Conservation (phyloP, 768 basidiomycete species). For the Phlegmacium glaucopus region DNA sequence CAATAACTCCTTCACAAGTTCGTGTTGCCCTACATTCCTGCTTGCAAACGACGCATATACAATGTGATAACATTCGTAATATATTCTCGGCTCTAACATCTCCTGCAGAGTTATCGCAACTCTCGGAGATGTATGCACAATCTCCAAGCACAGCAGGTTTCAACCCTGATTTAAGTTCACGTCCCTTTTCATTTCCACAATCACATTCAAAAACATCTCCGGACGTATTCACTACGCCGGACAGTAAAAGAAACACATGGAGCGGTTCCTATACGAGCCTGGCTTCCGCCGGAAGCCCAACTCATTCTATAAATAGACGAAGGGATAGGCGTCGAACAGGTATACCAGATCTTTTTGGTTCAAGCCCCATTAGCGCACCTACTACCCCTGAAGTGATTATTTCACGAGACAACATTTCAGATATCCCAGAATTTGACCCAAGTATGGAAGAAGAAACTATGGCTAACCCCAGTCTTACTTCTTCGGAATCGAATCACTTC, state of each 20-base stretch:
- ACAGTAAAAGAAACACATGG: conserved; percentile 70
- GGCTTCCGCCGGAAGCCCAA: conserved; percentile 44
- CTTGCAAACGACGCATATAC: conserved; percentile 70
- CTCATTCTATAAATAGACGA: conserved; percentile 38
- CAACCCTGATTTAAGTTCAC: conserved; percentile 24
- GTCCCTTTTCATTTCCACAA: conserved; percentile 43
- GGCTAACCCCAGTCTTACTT: conserved; percentile 13
- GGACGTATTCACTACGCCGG: conserved; percentile 16
- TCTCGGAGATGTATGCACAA: conserved; percentile 87
- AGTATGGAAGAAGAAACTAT: conserved; percentile 19
- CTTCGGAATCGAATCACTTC: conserved; percentile 37
- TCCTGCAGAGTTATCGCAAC: conserved; percentile 67
- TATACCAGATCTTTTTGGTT: conserved; percentile 43
- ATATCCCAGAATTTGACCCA: conserved; percentile 16
- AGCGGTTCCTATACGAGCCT: conserved; percentile 62
- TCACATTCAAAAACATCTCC: conserved; percentile 28
- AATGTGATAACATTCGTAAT: conserved; percentile 80
- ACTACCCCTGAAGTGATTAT: conserved; percentile 22
- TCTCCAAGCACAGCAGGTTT: conserved; percentile 44
- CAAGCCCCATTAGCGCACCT: conserved; percentile 23
- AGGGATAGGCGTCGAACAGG: conserved; percentile 55
- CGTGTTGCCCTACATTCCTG: conserved; percentile 72
- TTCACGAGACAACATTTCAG: conserved; percentile 3
- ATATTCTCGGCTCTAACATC: conserved; percentile 75
- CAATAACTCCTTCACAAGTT: conserved; percentile 48